Percentiles rank a stretch among this genome's conserved stretches.
Evolutionary conservation across 2,329 filamentous ascomycete genomes (phyloP).

Genomic region (Tolypocladium cylindrosporum): DNA sequence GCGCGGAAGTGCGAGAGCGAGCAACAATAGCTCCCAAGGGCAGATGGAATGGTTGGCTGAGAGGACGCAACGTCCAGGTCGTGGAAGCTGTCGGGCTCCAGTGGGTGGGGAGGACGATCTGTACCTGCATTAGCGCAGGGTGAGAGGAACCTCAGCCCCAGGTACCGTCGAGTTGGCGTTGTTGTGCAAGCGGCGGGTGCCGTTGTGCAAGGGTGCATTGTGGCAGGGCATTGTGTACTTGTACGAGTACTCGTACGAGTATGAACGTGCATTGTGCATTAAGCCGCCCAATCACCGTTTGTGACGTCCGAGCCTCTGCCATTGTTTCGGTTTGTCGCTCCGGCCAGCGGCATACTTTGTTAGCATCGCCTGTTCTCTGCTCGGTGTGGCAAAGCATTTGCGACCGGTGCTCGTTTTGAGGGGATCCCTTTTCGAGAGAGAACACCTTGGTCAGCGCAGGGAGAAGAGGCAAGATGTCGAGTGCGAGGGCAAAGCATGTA

Average conservation of each 20-base stretch:
- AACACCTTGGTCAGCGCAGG: too few species aligned
- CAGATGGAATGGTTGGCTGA: constrained; percentile 2
- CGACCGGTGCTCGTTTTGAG: neutral
- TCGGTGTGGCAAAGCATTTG: too few species aligned
- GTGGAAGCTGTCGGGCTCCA: too few species aligned
- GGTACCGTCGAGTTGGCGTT: neutral
- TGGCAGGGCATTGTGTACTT: too few species aligned
- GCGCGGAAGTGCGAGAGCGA: neutral
- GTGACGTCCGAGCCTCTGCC: neutral
- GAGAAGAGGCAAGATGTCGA: neutral
- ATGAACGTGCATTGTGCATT: neutral
- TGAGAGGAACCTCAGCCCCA: neutral
- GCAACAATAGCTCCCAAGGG: neutral
- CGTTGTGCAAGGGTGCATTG: neutral
- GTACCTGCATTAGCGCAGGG: constrained; percentile 12
- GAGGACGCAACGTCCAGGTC: neutral
- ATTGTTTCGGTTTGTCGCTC: neutral
- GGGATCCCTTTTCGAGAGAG: too few species aligned
- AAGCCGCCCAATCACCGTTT: neutral
- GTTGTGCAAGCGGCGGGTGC: neutral
- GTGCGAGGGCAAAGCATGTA: neutral
- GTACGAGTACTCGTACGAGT: neutral
- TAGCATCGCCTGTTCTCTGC: neutral
- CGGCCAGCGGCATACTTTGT: neutral
- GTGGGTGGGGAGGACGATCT: constrained; percentile 5